Evolutionary conservation across 2,329 filamentous ascomycete species (phyloP).

Genomic region (Pseudonectria foliicola): DNA sequence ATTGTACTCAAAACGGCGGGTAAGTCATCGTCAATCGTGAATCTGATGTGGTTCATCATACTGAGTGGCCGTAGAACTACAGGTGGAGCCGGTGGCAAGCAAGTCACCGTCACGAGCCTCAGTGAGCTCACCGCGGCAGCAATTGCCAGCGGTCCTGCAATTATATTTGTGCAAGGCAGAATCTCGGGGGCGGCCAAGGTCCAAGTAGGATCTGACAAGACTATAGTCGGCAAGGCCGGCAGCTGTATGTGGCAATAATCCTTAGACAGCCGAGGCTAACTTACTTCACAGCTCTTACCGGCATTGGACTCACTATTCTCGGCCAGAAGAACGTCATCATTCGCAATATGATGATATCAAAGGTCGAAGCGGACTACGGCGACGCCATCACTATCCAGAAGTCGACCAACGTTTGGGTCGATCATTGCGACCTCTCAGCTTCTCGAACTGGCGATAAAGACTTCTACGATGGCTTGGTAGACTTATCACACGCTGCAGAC

Average conservation of each 20-base stretch:
- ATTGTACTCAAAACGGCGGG: slow-evolving; percentile 18
- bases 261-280: neutral
- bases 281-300: slow-evolving; percentile 10
- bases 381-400: slow-evolving; percentile 45
- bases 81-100: slow-evolving; percentile 8
- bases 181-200: slow-evolving; percentile 19
- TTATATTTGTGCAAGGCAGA: slow-evolving; percentile 14
- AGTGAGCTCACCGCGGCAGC: slow-evolving; percentile 11
- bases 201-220: slow-evolving; percentile 15
- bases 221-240: slow-evolving; percentile 15
- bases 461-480: slow-evolving; percentile 36
- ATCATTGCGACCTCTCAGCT: slow-evolving; percentile 36
- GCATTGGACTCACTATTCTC: slow-evolving; percentile 12
- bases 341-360: slow-evolving; percentile 46
- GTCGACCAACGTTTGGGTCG: slow-evolving; percentile 41
- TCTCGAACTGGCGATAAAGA: slow-evolving; percentile 34
- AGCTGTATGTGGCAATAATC: slow-evolving; percentile 19
- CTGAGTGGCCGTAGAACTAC: slow-evolving; percentile 5
- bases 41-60: too few relatives aligned
- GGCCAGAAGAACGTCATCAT: slow-evolving; percentile 44
- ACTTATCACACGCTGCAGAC: slow-evolving; percentile 38
- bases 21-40: neutral
- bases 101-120: slow-evolving; percentile 12
- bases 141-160: slow-evolving; percentile 3
- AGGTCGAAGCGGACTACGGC: slow-evolving; percentile 37